A percentile compares a stretch with the other conserved stretches of the same genome.
Evolutionary conservation across 2,329 filamentous ascomycete genomes (phyloP).

Genomic region (Monilinia fructicola): DNA sequence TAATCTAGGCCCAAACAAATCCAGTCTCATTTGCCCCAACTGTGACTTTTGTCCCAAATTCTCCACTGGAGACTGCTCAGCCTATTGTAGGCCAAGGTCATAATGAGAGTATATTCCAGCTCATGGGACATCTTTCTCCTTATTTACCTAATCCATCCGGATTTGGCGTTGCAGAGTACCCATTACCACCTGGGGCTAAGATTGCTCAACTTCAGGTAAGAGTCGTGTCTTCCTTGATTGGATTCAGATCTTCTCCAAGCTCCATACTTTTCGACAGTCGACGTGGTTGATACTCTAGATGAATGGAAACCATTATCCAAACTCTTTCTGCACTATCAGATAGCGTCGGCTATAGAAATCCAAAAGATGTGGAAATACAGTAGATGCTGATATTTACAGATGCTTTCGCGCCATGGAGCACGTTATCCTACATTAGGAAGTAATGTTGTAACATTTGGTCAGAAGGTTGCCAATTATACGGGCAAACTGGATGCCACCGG

Average conservation of each 20-base stretch:
- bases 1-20: slow-evolving; percentile 59
- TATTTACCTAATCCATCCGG: slow-evolving; percentile 67
- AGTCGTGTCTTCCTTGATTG: neutral
- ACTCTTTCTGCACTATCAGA: neutral
- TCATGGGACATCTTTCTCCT: slow-evolving; percentile 68
- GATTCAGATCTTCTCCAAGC: neutral
- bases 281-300: neutral
- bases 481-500: slow-evolving; percentile 57
- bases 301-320: neutral
- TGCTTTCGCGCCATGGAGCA: slow-evolving; percentile 72
- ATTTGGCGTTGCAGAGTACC: slow-evolving; percentile 72
- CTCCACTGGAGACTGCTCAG: slow-evolving; percentile 68
- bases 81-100: slow-evolving; percentile 62
- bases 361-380: neutral
- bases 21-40: slow-evolving; percentile 60
- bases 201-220: slow-evolving; percentile 62
- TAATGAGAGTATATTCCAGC: slow-evolving; percentile 66
- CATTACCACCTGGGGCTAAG: slow-evolving; percentile 63
- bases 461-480: slow-evolving; percentile 56
- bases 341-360: neutral
- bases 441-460: slow-evolving; percentile 55
- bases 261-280: neutral
- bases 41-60: slow-evolving; percentile 64
- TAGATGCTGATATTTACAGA: slow-evolving; percentile 46
- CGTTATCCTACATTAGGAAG: slow-evolving; percentile 67